phyloP scores from a whole-genome alignment of 345 rosid species.

The Tarenaya hassleriana region DNA sequence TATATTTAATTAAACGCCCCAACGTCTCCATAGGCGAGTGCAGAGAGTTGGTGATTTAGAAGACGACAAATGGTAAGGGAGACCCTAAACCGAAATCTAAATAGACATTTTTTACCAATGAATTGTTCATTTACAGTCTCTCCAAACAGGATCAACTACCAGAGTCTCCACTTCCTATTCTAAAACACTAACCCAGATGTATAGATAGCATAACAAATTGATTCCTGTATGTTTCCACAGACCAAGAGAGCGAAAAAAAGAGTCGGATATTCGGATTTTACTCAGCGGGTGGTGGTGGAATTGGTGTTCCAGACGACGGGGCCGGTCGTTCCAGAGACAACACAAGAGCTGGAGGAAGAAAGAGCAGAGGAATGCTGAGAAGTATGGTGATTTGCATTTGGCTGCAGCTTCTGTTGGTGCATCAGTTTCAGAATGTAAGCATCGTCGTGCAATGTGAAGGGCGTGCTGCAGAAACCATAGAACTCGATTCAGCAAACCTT shows the following conservation, averaged over 20 bases:
- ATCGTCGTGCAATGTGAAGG: conserved; percentile 37
- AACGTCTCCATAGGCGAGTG: too few relatives aligned
- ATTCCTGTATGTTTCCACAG: conserved; percentile 9
- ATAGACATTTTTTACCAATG: conserved; percentile 11
- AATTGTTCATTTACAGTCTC: conserved; percentile 23
- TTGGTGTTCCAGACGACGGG: conserved; percentile 34
- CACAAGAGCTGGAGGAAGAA: conserved; percentile 37
- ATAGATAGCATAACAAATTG: conserved; percentile 23
- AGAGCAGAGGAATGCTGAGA: conserved; percentile 30
- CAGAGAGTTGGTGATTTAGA: too few relatives aligned
- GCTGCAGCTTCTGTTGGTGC: conserved; percentile 25
- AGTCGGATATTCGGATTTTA: conserved; percentile 11
- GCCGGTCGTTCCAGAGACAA: conserved; percentile 32
- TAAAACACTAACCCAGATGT: conserved; percentile 19
- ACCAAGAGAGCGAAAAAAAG: background rate
- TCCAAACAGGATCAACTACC: conserved; percentile 15
- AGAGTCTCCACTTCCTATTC: too few relatives aligned
- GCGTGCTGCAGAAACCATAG: conserved; percentile 24
- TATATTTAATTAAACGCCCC: too few relatives aligned
- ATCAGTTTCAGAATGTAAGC: conserved; percentile 36
- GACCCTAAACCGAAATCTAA: conserved; percentile 14
- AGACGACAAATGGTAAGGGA: too few relatives aligned
- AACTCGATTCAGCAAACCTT: background rate
- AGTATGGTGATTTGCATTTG: conserved; percentile 18
- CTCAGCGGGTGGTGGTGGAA: conserved; percentile 25